Evolutionary conservation across 129 eudicot species (phyloP), one percentile per base, ranked within the genome.

Genomic region (Heracleum sosnowskyi): DNA sequence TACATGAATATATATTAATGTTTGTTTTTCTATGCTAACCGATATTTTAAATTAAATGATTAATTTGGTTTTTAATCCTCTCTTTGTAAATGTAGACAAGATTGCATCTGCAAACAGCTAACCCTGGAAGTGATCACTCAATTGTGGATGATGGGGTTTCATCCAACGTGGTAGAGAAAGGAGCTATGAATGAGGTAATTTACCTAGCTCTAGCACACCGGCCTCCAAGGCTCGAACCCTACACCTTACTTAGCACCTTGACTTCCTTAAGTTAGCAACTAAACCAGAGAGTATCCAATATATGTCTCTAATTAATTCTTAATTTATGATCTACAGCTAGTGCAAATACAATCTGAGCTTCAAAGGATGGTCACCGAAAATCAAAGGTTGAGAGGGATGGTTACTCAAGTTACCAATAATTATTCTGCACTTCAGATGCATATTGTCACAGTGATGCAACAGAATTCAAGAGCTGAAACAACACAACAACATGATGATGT

Each of bases 351-450:
- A 85, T 76, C 73, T 39, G 98, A 91, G 82, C 77, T 93, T 17
- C 74, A 91, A 79, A 75, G 77, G 79, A 87, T 91, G 91, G 89
- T 88, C 60, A 51, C 83, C 3, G 97, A 93, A 81, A 93, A 93
- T 81, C 84, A 82, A 77, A 86, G 88, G 86, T 81, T 93, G 45
- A 88, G 80, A 80, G 91, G 80, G 78, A 89, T 89, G 93, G 84
- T 88, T 70, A 17, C 75, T 57, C 90, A 93, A 55, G 88, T 89
- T 17, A 88, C 83, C 85, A 85, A 83, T 79, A 91, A 89, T 74
- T 93, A 89, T 88, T 76, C 45, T 20, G 78, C 89, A 1, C 84
- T 91, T 16, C 98, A 89, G 79, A 76, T 82, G 85, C 92, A 89
- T 63, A 81, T 85, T 22, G 78, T 69, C 78, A 78, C 78, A 5